phyloP scores from a whole-genome alignment of 1,139 yeast genomes.

The Yamadazyma triangularis region DNA sequence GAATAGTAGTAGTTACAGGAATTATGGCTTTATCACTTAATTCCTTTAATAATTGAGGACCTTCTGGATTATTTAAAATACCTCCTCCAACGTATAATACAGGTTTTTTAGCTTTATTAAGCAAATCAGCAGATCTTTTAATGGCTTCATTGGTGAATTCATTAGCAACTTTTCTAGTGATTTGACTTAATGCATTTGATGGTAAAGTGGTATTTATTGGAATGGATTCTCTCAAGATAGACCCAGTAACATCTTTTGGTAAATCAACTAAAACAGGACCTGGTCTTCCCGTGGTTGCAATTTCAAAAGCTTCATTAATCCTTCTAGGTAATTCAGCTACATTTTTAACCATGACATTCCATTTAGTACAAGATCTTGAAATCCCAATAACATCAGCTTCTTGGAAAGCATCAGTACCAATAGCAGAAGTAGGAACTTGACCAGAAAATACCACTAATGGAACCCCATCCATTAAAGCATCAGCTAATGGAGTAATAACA shows the following conservation, averaged over 20 bases:
- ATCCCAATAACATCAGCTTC: constrained; percentile 98
- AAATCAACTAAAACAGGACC: constrained; percentile 97
- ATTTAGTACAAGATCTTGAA: constrained; percentile 94
- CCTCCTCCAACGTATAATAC: constrained; percentile 92
- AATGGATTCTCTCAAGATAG: constrained; percentile 78
- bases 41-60: constrained; percentile 75
- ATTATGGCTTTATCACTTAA: constrained; percentile 86
- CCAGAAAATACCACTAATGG: constrained; percentile 98
- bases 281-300: constrained; percentile 94
- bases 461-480: constrained; percentile 95
- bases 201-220: constrained; percentile 86
- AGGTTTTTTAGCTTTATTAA: constrained; percentile 84
- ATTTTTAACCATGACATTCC: constrained; percentile 98
- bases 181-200: constrained; percentile 65
- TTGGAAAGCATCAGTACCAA: constrained; percentile 98
- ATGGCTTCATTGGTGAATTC: constrained; percentile 77
- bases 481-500: constrained; percentile 96
- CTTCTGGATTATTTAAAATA: constrained; percentile 72
- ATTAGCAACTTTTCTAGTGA: constrained; percentile 68
- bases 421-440: constrained; percentile 92
- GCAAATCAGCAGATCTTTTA: constrained; percentile 68
- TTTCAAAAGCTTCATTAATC: constrained; percentile 96
- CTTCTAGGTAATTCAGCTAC: constrained; percentile 93
- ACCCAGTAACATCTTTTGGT: constrained; percentile 97
- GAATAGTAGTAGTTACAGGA: constrained; percentile 94